Percentiles rank a stretch among this genome's conserved stretches.
phyloP scores from a whole-genome alignment of 805 yeast species.

The Cyberlindnera xishuangbannaensis region DNA sequence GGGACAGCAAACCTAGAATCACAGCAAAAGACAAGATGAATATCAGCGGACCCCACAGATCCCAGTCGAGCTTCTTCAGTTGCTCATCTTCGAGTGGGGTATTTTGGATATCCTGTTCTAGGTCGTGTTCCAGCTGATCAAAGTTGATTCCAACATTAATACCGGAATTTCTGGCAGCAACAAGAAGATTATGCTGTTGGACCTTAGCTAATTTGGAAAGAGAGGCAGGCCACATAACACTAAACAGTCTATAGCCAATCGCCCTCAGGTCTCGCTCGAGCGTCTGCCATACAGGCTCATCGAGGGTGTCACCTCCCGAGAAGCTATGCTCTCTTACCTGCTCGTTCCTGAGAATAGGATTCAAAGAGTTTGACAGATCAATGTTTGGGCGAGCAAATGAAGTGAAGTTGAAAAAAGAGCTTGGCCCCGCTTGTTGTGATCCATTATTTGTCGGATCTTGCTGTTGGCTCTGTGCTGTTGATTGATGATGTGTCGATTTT shows the following conservation, averaged over 20 bases:
- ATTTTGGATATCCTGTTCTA: slow-evolving; percentile 22
- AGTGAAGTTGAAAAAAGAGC: slow-evolving; percentile 25
- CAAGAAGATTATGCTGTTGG: slow-evolving; percentile 25
- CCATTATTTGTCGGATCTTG: not conserved
- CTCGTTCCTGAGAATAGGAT: slow-evolving; percentile 27
- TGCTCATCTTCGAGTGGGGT: slow-evolving; percentile 22
- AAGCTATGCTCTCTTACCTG: slow-evolving; percentile 25
- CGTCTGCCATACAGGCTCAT: slow-evolving; percentile 61
- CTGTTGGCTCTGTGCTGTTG: slow-evolving; percentile 1
- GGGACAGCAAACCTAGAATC: slow-evolving; percentile 30
- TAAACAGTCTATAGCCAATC: slow-evolving; percentile 37
- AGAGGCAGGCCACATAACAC: slow-evolving; percentile 38
- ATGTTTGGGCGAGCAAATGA: slow-evolving; percentile 26
- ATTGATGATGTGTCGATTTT: too few species aligned
- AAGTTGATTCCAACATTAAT: slow-evolving; percentile 26
- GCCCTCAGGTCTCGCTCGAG: slow-evolving; percentile 40
- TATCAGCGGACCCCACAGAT: slow-evolving; percentile 66
- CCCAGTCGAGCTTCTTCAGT: slow-evolving; percentile 43
- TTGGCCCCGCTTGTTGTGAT: too few species aligned
- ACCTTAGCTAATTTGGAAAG: slow-evolving; percentile 25
- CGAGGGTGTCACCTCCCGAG: slow-evolving; percentile 65
- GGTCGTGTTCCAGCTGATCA: slow-evolving; percentile 24
- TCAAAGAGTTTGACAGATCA: slow-evolving; percentile 26
- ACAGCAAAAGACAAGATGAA: slow-evolving; percentile 54
- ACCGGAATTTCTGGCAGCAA: slow-evolving; percentile 27